Evolutionary conservation across 768 basidiomycete genomes (phyloP).

Genomic region (Daedaleopsis sinensis): DNA sequence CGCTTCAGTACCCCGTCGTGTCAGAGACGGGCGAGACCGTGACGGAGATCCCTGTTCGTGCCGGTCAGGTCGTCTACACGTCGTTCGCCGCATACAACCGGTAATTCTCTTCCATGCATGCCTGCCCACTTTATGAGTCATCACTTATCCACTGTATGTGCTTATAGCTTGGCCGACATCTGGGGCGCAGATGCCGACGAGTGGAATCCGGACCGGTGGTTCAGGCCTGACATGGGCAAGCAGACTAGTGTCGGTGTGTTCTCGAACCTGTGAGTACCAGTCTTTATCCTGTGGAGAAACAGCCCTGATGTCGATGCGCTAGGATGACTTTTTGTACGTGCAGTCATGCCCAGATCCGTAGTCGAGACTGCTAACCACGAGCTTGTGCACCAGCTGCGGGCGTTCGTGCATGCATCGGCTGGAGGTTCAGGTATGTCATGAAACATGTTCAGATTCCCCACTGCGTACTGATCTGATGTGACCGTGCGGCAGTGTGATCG

Average conservation of each 20-base stretch:
- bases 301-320: too few relatives aligned
- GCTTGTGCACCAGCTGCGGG: slow-evolving; percentile 6
- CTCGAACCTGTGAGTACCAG: slow-evolving; percentile 11
- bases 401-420: slow-evolving; percentile 19
- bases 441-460: too few relatives aligned
- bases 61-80: slow-evolving; percentile 6
- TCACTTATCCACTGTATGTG: too few relatives aligned
- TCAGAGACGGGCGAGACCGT: slow-evolving; percentile 1
- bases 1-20: slow-evolving; percentile 16
- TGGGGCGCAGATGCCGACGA: slow-evolving; percentile 18
- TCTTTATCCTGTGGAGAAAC: not conserved
- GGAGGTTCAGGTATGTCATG: slow-evolving; percentile 18
- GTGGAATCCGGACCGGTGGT: slow-evolving; percentile 19
- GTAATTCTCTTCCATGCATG: not conserved
- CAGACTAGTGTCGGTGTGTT: slow-evolving; percentile 17
- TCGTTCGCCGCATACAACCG: slow-evolving; percentile 11
- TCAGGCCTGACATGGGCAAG: slow-evolving; percentile 2
- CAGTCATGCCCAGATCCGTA: too few relatives aligned
- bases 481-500: slow-evolving; percentile 22
- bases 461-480: not conserved
- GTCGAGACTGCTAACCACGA: not conserved
- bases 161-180: slow-evolving; percentile 1
- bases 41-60: slow-evolving; percentile 9
- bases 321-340: slow-evolving; percentile 17
- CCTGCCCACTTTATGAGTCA: too few relatives aligned